Evolutionary conservation across 352 stramenopile species (phyloP), one percentile per base, ranked within the genome.

Genomic region (Phytopythium boreale): DNA sequence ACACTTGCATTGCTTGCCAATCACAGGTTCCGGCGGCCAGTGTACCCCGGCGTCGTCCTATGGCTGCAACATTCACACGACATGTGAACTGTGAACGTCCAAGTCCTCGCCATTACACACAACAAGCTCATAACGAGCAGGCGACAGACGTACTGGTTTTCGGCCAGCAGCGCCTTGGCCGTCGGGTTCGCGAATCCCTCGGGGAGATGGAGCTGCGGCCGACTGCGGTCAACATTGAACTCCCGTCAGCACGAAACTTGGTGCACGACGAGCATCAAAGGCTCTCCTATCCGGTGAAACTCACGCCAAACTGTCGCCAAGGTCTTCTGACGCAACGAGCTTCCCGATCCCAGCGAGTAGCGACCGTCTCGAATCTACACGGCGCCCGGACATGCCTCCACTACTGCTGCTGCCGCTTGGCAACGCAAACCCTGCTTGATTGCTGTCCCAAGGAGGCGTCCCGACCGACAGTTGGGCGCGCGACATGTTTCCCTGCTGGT

Each of bases 321-420:
- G 39, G 36, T 87, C 73, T 61, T 89, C 74, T 6, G 76, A 70
- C 19, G 85, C 80, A n/a, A 93, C 78, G 7, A 87, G 66, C 22
- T 92, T 89, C 17, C 82, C 82, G 29, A 93, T 92, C 0, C 83
- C 85, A 15, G 83, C 83, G 19, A 93, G 83, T n/a, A 93, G 63
- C 5, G 82, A 93, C 41, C 75, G 74, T 15, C 77, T 78, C 1
- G 79, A 77, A 55, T 87, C 76, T 15, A 88, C 56, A 53, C 75
- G 70, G 39, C 74, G 77, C 6, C 78, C 69, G 39, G 74, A 79
- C 22, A 85, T 63, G 14, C 66, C 76, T 20, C 68, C 67, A 14
- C 43, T 70, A 55, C 66, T 86, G 2, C 56, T 50, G 60, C 69
- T 85, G 49, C 49, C 63, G 19, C 43, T 59, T 26, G 70, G 34